Conservation (phyloP, 345 rosid genomes). For the Salix arbutifolia region DNA sequence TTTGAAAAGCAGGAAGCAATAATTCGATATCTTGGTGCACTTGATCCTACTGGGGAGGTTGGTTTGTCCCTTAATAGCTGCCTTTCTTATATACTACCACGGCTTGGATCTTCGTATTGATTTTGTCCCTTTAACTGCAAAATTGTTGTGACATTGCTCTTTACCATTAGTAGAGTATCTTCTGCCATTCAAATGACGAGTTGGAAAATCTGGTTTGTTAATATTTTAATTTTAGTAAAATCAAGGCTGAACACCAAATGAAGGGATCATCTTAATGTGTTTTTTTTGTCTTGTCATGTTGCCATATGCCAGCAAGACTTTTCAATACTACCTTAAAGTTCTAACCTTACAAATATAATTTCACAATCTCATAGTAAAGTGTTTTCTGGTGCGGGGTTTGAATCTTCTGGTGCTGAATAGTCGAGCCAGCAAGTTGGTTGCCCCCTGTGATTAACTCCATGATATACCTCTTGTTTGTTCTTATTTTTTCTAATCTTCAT, state of each 20-base stretch:
- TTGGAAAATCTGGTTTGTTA: neutral
- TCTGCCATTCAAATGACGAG: neutral
- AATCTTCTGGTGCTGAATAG: too few relatives aligned
- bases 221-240: neutral
- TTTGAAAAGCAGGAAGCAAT: slow-evolving; percentile 83
- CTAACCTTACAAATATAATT: too few relatives aligned
- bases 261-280: neutral
- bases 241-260: neutral
- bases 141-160: neutral
- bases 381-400: too few relatives aligned
- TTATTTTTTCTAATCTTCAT: too few relatives aligned
- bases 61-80: slow-evolving; percentile 7
- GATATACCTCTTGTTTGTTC: too few relatives aligned
- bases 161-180: neutral
- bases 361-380: too few relatives aligned
- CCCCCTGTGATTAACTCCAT: too few relatives aligned
- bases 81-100: neutral
- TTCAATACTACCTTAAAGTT: too few relatives aligned
- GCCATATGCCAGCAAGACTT: too few relatives aligned
- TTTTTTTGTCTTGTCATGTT: neutral
- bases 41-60: slow-evolving; percentile 86
- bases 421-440: too few relatives aligned
- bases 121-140: neutral
- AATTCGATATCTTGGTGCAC: slow-evolving; percentile 62
- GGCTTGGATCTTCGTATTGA: neutral